Evolutionary conservation across 305 asterid species (phyloP).

Genomic region (Fraxinus angustifolia): DNA sequence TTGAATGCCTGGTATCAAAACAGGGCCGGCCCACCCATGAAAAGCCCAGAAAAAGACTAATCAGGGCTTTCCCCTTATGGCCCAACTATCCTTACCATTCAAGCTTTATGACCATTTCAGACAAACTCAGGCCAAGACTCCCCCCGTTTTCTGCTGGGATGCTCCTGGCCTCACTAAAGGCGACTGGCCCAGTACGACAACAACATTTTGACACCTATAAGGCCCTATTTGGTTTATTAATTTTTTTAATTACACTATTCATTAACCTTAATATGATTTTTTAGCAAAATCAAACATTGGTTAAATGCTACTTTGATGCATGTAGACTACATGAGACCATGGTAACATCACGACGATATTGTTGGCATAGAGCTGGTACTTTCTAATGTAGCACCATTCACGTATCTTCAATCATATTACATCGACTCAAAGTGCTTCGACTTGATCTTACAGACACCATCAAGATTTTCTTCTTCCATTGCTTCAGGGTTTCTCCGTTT

Average conservation of each 20-base stretch:
- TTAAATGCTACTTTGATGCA: not conserved
- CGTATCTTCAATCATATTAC: slow-evolving; percentile 38
- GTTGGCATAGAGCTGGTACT: slow-evolving; percentile 44
- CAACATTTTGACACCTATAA: not conserved
- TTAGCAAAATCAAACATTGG: not conserved
- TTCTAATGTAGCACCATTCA: slow-evolving; percentile 38
- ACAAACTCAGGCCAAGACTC: not conserved
- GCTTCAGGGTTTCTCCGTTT: slow-evolving; percentile 30
- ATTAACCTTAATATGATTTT: too few relatives aligned
- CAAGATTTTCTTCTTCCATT: slow-evolving; percentile 34
- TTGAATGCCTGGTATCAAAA: too few relatives aligned
- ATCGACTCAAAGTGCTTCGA: slow-evolving; percentile 38
- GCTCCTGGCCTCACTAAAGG: not conserved
- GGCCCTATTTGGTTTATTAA: not conserved
- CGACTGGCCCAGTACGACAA: not conserved
- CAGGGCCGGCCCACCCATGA: too few relatives aligned
- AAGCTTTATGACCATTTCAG: not conserved
- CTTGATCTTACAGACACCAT: slow-evolving; percentile 38
- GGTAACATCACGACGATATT: slow-evolving; percentile 21
- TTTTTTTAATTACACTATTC: too few relatives aligned
- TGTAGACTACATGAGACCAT: not conserved
- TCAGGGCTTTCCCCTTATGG: too few relatives aligned
- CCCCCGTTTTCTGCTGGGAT: not conserved
- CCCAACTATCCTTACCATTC: too few relatives aligned
- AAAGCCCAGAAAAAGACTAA: too few relatives aligned